Evolutionary conservation across 1,284 basidiomycete genomes (phyloP), one percentile per base, ranked within the genome.

Genomic region (Tausonia pullulans): DNA sequence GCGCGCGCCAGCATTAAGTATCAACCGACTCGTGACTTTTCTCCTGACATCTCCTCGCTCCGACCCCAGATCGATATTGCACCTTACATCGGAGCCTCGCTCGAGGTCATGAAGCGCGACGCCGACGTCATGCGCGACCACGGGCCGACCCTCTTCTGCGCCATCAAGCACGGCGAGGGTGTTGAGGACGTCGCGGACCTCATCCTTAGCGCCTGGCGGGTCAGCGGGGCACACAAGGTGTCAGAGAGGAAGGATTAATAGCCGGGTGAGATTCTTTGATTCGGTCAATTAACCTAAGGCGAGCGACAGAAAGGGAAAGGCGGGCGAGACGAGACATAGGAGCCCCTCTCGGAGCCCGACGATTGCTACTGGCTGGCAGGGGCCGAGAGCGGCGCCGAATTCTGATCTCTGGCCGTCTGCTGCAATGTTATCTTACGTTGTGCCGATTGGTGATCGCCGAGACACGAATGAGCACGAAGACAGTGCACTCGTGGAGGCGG

Each of bases 71-170:
- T 84, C 68, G 93, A 97, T 75, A 82, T 98, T 39, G 95, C 95
- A 1, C 87, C 87, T 6, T 82, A 96, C 75, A 95, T 98, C 66
- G 87, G 87, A 49, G 95, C 95, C 0, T 95, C 92, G 1, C 81
- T 98, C 52, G 87, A 88, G 63, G 91, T 98, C 39, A 98, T 98
- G 95, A 86, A 85, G 66, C 84, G 92, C 44, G 95, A 98, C 75
- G 84, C 95, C 2, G 91, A 60, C 41, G 13, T 86, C 67, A 98
- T 98, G 90, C 83, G 95, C 44, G 95, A 95, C 61, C 84, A 87
- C 64, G 95, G 95, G 0, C 95, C 95, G 1, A 98, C 95, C 0
- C 75, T 97, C 27, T 98, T 98, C 75, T 84, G 90, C 0, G 89
- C 88, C 67, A 84, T 98, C 62, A 87, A 88, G 73, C 79, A 90